Conservation (phyloP, 1,284 basidiomycete species). For the Tremellales sp. region DNA sequence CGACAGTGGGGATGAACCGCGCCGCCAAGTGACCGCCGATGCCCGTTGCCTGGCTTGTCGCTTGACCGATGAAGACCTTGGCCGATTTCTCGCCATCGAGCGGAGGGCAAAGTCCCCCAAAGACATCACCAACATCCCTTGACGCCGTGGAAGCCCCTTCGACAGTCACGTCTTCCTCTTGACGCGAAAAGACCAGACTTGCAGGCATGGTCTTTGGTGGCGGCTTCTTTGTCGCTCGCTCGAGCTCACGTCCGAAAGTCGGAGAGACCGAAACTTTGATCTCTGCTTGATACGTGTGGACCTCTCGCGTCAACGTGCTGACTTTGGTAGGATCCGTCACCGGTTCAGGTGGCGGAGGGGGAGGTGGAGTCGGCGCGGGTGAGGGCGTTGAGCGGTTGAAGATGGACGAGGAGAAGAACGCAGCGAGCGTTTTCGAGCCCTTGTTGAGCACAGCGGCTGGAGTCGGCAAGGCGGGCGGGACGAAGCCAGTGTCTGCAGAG, state of each 20-base stretch:
- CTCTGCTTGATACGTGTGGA: conserved; percentile 79
- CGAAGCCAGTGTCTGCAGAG: conserved; percentile 63
- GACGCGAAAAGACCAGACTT: conserved; percentile 85
- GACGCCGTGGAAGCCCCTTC: conserved; percentile 63
- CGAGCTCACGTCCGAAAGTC: conserved; percentile 71
- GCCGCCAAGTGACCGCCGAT: conserved; percentile 87
- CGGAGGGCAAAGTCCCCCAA: conserved; percentile 77
- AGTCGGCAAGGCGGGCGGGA: conserved; percentile 42
- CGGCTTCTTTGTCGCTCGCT: conserved; percentile 92
- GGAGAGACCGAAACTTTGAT: conserved; percentile 69
- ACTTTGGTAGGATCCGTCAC: conserved; percentile 57
- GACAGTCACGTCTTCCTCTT: conserved; percentile 63
- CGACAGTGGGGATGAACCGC: conserved; percentile 94
- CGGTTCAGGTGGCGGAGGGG: conserved; percentile 35
- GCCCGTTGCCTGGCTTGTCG: conserved; percentile 82
- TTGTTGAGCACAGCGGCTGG: conserved; percentile 23
- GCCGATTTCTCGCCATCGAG: conserved; percentile 57
- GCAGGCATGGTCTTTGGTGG: conserved; percentile 74
- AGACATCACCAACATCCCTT: conserved; percentile 66
- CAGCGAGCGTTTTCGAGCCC: conserved; percentile 65
- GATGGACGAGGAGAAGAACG: conserved; percentile 60
- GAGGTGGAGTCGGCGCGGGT: conserved; percentile 47
- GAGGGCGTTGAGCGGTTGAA: conserved; percentile 52
- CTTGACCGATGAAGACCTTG: conserved; percentile 44
- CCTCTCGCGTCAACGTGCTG: conserved; percentile 62